Base-by-base conservation (phyloP, 805 yeast species). In the Hanseniaspora singularis region DNA sequence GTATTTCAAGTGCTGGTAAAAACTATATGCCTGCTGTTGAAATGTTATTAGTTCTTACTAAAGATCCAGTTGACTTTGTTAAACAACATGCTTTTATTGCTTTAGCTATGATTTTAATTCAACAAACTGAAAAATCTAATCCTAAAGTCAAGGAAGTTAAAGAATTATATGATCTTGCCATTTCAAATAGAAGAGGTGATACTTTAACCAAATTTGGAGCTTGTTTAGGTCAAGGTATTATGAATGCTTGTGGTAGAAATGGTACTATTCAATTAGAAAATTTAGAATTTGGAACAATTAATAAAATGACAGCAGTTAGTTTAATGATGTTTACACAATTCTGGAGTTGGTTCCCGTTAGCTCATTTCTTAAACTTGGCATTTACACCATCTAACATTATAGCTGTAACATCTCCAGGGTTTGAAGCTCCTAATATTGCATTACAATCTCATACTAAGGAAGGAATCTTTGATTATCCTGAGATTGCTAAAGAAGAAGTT, bases 271-370 rank as follows among this genome's bases (percentile, higher is more conserved):
- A 82, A 55, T 70, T 89, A 42, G 96, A 92, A 64, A 85, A 88
- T 62, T 58, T 78, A 20, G 88, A 87, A 54, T 86, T 95, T 33
- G 94, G 87, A 51, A 86, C 95, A 18, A 72, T 92, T 53, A 89
- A 92, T 64, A 78, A 81, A 60, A 82, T 83, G 63, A 92, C 96
- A 0, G 80, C 92, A 56, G 94, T 88, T 49, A 98, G 98, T 33
- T 68, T 92, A 54, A 78, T 92, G 0, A 74, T 92, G 50, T 92
- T 92, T 61, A 69, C 82, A 10, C 98, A 92, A 67, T 84, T 83
- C 60, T 92, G 98, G 98, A 85, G 87, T 65, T 92, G 98, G 98
- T 92, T 80, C 77, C 98, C 98, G 50, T 72, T 88, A 50, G 77
- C 96, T 1, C 97, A 92, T 65, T 92, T 92, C 68, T 68, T 92